These are phyloP conservation scores for Pseudogymnoascus sp. DNA, from an alignment of 2,329 filamentous ascomycete genomes.

Conservation along the genomic window DNA sequence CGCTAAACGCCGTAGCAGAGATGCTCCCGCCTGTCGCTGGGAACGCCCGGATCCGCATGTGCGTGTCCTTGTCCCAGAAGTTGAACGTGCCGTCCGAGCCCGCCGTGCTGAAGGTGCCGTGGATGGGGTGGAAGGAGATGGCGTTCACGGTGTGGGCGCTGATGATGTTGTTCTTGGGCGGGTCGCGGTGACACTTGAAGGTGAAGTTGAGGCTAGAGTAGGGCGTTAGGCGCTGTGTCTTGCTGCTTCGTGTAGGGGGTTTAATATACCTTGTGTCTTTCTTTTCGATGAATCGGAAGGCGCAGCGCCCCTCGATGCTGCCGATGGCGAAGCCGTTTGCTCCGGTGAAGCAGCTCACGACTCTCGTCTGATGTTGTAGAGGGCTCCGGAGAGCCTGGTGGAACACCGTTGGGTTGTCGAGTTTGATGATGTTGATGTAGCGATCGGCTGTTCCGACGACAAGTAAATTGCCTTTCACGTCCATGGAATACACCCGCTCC, in stretches of 20 bases:
- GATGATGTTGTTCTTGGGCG: conserved; percentile 64
- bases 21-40: conserved; percentile 80
- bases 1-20: conserved; percentile 82
- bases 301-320: conserved; percentile 93
- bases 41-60: conserved; percentile 84
- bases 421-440: conserved; percentile 91
- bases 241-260: not conserved
- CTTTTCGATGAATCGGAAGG: conserved; percentile 96
- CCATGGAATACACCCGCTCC: conserved; percentile 84
- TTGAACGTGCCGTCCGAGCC: conserved; percentile 95
- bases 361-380: conserved; percentile 94
- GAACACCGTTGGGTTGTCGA: conserved; percentile 79
- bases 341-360: conserved; percentile 91
- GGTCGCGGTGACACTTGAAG: conserved; percentile 96
- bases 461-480: conserved; percentile 78
- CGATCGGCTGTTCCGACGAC: conserved; percentile 91
- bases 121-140: conserved; percentile 93
- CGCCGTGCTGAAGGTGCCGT: conserved; percentile 97
- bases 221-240: conserved; percentile 9
- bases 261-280: conserved; percentile 66
- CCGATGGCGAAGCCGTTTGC: conserved; percentile 89
- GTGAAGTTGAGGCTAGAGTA: conserved; percentile 75
- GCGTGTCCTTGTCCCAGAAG: conserved; percentile 92
- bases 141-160: conserved; percentile 95
- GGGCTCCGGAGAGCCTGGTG: conserved; percentile 96